Evolutionary conservation across 2,329 filamentous ascomycete species (phyloP).

Genomic region (Penicillium occitanis): DNA sequence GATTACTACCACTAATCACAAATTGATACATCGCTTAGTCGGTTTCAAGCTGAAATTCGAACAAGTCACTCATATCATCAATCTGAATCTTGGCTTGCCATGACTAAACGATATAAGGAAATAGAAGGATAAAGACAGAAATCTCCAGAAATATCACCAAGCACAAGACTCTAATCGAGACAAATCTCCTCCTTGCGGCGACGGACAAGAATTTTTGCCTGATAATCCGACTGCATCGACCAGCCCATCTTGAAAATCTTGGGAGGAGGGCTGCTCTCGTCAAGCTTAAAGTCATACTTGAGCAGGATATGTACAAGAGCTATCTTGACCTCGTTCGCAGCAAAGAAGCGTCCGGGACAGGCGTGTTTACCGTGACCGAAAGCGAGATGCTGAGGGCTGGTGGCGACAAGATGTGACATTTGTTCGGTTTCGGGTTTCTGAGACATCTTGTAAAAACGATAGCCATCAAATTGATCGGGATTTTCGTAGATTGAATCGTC

Average conservation of each 20-base stretch:
- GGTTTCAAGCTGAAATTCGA: not conserved
- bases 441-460: conserved; percentile 49
- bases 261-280: conserved; percentile 4
- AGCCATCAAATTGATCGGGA: conserved; percentile 50
- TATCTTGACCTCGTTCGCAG: conserved; percentile 30
- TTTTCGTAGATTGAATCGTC: conserved; percentile 46
- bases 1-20: not conserved
- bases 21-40: not conserved
- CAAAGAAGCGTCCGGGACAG: conserved; percentile 37
- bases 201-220: conserved; percentile 13
- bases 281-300: conserved; percentile 30
- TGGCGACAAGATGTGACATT: conserved; percentile 55
- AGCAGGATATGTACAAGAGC: conserved; percentile 30
- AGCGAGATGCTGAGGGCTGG: conserved; percentile 51
- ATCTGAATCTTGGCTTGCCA: no score
- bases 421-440: conserved; percentile 35
- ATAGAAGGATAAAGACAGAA: not conserved
- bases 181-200: conserved; percentile 20
- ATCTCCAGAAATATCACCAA: not conserved
- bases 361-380: conserved; percentile 60
- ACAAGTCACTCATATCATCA: not conserved
- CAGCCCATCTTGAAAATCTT: conserved; percentile 7
- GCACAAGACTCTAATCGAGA: not conserved
- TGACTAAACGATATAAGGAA: not conserved
- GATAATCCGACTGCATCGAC: conserved; percentile 1